phyloP scores from a whole-genome alignment of 2,329 filamentous ascomycete species.

The Rhinocladiella similis region DNA sequence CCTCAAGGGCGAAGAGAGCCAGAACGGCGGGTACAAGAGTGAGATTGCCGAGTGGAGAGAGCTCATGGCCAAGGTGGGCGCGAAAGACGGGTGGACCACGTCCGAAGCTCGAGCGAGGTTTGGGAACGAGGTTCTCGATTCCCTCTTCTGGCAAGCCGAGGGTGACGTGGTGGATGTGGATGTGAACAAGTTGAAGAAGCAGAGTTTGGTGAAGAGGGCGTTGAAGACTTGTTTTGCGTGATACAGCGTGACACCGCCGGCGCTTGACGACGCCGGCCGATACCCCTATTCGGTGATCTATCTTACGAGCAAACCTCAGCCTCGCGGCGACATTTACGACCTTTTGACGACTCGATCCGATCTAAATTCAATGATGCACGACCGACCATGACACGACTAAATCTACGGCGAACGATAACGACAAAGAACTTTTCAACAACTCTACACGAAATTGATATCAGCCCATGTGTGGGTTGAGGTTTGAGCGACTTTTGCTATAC shows the following conservation, averaged over 20 bases:
- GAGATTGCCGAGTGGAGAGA: conserved; percentile 21
- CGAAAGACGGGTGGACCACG: conserved; percentile 14
- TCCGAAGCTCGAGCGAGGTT: conserved; percentile 16
- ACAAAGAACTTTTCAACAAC: no score
- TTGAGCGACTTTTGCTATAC: no score
- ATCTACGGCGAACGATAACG: no score
- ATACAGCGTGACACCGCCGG: background rate
- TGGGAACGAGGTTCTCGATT: conserved; percentile 25
- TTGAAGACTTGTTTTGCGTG: conserved; percentile 15
- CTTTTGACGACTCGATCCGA: background rate
- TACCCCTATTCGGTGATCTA: background rate
- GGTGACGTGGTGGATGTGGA: conserved; percentile 31
- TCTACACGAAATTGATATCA: no score
- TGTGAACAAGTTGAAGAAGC: conserved; percentile 26
- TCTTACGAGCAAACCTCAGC: background rate
- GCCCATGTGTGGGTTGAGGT: no score
- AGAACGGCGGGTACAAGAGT: conserved; percentile 14
- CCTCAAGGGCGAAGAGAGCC: conserved; percentile 5
- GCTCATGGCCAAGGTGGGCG: conserved; percentile 7
- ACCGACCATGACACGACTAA: background rate
- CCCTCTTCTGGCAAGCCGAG: conserved; percentile 32
- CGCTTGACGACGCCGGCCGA: background rate
- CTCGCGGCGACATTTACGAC: background rate
- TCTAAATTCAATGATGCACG: background rate
- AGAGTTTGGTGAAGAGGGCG: conserved; percentile 1